A percentile compares a stretch with the other conserved stretches of the same genome.
Conservation (phyloP, 805 yeast species). For the Suhomyces vadensis region DNA sequence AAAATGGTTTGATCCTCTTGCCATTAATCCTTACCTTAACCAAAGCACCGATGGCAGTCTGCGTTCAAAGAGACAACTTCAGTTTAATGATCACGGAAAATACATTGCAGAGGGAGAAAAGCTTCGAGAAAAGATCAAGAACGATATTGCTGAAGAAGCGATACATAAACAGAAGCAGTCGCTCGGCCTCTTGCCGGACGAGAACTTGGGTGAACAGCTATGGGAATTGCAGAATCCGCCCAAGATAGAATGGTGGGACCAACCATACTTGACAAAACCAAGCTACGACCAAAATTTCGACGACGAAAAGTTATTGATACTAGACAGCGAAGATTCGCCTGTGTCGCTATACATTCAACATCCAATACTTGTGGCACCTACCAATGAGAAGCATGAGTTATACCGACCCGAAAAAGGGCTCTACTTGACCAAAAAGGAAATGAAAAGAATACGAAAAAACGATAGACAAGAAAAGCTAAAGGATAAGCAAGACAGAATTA, state of each 20-base stretch:
- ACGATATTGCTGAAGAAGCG: constrained; percentile 23
- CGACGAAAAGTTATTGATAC: constrained; percentile 23
- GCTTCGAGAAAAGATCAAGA: constrained; percentile 42
- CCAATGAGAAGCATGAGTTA: constrained; percentile 52
- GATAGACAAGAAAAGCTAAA: constrained; percentile 62
- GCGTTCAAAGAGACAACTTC: constrained; percentile 35
- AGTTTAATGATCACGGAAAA: constrained; percentile 64
- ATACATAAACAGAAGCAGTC: constrained; percentile 30
- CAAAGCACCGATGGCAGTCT: constrained; percentile 18
- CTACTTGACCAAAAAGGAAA: constrained; percentile 73
- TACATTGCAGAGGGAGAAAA: constrained; percentile 55
- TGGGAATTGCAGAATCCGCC: constrained; percentile 59
- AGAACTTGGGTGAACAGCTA: constrained; percentile 54
- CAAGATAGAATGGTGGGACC: constrained; percentile 87
- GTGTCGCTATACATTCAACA: constrained; percentile 78
- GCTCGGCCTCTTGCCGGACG: constrained; percentile 53
- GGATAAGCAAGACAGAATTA: constrained; percentile 74
- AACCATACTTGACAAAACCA: constrained; percentile 46
- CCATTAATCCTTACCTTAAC: constrained; percentile 41
- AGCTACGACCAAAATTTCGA: constrained; percentile 38
- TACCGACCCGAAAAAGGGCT: constrained; percentile 42
- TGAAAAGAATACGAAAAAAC: constrained; percentile 69
- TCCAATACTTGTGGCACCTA: constrained; percentile 64
- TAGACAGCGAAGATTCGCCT: constrained; percentile 45
- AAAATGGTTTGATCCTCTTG: constrained; percentile 32